phyloP scores from a whole-genome alignment of 805 yeast species.

The Ogataea pilisensis region DNA sequence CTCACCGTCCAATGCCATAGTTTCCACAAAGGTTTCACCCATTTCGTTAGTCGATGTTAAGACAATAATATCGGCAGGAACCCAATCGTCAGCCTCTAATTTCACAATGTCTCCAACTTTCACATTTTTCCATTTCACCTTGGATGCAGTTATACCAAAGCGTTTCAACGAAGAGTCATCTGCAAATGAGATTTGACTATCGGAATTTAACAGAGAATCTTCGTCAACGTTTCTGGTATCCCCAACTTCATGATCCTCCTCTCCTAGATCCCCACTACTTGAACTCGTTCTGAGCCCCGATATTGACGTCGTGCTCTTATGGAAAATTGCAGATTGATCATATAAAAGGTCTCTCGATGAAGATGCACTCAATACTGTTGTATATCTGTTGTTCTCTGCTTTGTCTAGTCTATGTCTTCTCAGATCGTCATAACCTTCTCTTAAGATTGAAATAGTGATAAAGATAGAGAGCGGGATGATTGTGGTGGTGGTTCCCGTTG shows the following conservation, averaged over 20 bases:
- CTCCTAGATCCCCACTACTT: slow-evolving; percentile 12
- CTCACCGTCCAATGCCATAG: slow-evolving; percentile 98
- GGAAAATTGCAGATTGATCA: slow-evolving; percentile 14
- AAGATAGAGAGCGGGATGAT: slow-evolving; percentile 84
- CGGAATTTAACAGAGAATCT: too few species aligned
- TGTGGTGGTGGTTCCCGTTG: slow-evolving; percentile 94
- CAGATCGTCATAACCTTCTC: slow-evolving; percentile 94
- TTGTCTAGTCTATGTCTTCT: slow-evolving; percentile 81
- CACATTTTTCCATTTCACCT: slow-evolving; percentile 65
- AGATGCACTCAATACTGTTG: slow-evolving; percentile 35
- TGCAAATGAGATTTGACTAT: too few species aligned
- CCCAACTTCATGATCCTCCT: slow-evolving; percentile 9
- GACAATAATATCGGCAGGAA: slow-evolving; percentile 86
- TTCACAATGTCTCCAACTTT: slow-evolving; percentile 84
- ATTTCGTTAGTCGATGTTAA: slow-evolving; percentile 66
- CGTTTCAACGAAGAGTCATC: slow-evolving; percentile 12
- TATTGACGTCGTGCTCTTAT: slow-evolving; percentile 27
- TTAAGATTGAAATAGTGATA: slow-evolving; percentile 79
- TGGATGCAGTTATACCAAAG: slow-evolving; percentile 18
- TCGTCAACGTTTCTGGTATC: too few species aligned
- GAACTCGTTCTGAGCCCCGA: slow-evolving; percentile 25
- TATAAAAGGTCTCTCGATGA: slow-evolving; percentile 1
- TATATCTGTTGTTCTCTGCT: slow-evolving; percentile 66
- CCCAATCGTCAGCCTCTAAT: slow-evolving; percentile 78
- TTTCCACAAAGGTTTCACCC: slow-evolving; percentile 72